Conservation (phyloP, 352 stramenopile species). For the Globisporangium takayamanum region DNA sequence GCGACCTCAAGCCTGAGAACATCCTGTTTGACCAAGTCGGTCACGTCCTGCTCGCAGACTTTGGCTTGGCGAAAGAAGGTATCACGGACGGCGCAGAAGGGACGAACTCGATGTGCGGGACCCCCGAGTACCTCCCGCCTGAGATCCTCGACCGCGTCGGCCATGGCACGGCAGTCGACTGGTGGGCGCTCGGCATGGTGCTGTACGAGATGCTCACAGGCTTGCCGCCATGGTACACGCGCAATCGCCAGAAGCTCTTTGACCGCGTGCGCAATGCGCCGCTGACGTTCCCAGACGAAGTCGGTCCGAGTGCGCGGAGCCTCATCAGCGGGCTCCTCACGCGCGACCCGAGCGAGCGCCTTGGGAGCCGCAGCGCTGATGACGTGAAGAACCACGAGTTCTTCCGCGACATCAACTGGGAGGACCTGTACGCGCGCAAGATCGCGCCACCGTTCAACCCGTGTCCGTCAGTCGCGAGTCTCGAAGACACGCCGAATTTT, state of each 20-base stretch:
- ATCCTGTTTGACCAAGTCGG: slow-evolving; percentile 77
- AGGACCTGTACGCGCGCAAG: slow-evolving; percentile 79
- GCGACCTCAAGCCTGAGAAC: slow-evolving; percentile 85
- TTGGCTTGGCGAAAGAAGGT: slow-evolving; percentile 84
- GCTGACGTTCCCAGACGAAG: slow-evolving; percentile 85
- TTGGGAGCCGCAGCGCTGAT: slow-evolving; percentile 69
- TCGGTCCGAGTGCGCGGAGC: slow-evolving; percentile 58
- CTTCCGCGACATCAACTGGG: slow-evolving; percentile 78
- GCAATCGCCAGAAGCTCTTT: slow-evolving; percentile 90
- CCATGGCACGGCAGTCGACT: slow-evolving; percentile 89
- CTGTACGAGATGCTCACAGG: slow-evolving; percentile 94
- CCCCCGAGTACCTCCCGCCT: slow-evolving; percentile 90
- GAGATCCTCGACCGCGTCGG: slow-evolving; percentile 88
- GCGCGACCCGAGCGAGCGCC: slow-evolving; percentile 70
- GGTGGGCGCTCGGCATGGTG: slow-evolving; percentile 90
- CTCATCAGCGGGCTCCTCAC: slow-evolving; percentile 82
- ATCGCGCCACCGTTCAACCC: slow-evolving; percentile 82
- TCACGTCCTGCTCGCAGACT: slow-evolving; percentile 78
- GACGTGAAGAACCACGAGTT: slow-evolving; percentile 86
- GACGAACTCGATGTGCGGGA: slow-evolving; percentile 88
- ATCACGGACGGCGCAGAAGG: slow-evolving; percentile 79
- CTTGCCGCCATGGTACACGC: slow-evolving; percentile 89
- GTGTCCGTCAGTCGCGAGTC: slow-evolving; percentile 47
- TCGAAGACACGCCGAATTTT: slow-evolving; percentile 87
- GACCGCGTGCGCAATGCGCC: slow-evolving; percentile 84